Conservation (phyloP, 2,329 filamentous ascomycete species). For the Grosmannia clavigera region DNA sequence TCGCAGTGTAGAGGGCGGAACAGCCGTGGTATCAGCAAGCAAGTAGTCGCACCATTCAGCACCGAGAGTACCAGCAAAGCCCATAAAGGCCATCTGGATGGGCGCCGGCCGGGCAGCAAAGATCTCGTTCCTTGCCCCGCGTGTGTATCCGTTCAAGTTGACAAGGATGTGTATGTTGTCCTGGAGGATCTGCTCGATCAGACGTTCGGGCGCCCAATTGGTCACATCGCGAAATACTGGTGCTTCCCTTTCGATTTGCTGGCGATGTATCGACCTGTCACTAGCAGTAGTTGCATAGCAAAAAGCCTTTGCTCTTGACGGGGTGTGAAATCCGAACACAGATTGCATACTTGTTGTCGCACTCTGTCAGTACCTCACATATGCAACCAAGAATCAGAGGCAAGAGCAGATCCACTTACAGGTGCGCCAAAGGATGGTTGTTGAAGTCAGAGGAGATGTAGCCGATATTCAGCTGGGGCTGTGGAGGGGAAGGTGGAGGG, state of each 20-base stretch:
- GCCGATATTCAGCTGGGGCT: constrained; percentile 75
- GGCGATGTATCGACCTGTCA: constrained; percentile 77
- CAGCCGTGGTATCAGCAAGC: constrained; percentile 75
- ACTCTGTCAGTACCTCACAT: neutral
- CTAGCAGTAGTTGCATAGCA: constrained; percentile 93
- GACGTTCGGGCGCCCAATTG: constrained; percentile 68
- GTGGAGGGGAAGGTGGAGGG: constrained; percentile 71
- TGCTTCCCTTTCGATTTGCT: constrained; percentile 86
- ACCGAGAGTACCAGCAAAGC: constrained; percentile 88
- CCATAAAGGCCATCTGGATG: constrained; percentile 99
- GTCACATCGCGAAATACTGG: constrained; percentile 86
- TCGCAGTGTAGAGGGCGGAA: constrained; percentile 69
- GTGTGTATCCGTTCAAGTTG: constrained; percentile 96
- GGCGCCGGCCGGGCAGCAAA: constrained; percentile 91
- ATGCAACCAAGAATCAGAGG: neutral
- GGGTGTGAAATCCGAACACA: constrained; percentile 84
- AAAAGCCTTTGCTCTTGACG: constrained; percentile 62
- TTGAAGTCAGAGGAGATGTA: constrained; percentile 99
- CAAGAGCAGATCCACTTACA: constrained; percentile 37
- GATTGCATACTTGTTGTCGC: constrained; percentile 74
- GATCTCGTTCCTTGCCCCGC: constrained; percentile 92
- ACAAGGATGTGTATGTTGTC: constrained; percentile 91
- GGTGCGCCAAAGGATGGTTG: constrained; percentile 88
- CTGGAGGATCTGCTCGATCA: constrained; percentile 74
- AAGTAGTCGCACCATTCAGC: constrained; percentile 99